phyloP scores from a whole-genome alignment of 2,329 filamentous ascomycete species.

The Lasiodiplodia gonubiensis region DNA sequence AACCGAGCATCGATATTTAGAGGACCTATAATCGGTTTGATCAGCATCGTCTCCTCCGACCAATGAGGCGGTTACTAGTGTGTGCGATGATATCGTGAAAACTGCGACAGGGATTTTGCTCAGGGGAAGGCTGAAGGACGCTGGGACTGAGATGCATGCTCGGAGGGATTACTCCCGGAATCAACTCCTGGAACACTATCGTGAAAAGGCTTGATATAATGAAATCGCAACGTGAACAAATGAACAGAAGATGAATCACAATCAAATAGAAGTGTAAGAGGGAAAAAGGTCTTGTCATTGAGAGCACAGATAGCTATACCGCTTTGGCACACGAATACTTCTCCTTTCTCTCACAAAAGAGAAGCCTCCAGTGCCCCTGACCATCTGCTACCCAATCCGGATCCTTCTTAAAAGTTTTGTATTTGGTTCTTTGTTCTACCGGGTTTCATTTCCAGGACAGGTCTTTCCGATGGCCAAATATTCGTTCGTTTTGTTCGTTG shows the following conservation, averaged over 20 bases:
- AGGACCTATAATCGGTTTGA: background rate
- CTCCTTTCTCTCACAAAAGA: background rate
- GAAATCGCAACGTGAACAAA: background rate
- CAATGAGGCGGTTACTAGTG: background rate
- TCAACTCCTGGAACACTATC: background rate
- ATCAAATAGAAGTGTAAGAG: background rate
- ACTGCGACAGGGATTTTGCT: too few species aligned
- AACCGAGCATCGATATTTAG: background rate
- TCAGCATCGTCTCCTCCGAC: background rate
- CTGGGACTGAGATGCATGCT: too few species aligned
- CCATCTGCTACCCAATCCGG: constrained; percentile 2
- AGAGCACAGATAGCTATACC: constrained; percentile 9
- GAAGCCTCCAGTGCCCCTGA: background rate
- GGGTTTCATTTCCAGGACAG: constrained; percentile 2
- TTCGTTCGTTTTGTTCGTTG: background rate
- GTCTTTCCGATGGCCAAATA: background rate
- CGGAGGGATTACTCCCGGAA: too few species aligned
- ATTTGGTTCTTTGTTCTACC: constrained; percentile 24
- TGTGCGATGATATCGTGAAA: background rate
- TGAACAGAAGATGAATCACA: background rate
- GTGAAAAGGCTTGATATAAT: background rate
- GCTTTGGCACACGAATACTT: background rate
- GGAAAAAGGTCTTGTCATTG: constrained; percentile 11
- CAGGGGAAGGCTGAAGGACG: too few species aligned
- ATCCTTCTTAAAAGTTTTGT: constrained; percentile 15